A percentile compares a stretch with the other conserved stretches of the same genome.
These are phyloP conservation scores for Rhodotorula graminis DNA, from an alignment of 768 basidiomycete genomes.

Conservation along the genomic window DNA sequence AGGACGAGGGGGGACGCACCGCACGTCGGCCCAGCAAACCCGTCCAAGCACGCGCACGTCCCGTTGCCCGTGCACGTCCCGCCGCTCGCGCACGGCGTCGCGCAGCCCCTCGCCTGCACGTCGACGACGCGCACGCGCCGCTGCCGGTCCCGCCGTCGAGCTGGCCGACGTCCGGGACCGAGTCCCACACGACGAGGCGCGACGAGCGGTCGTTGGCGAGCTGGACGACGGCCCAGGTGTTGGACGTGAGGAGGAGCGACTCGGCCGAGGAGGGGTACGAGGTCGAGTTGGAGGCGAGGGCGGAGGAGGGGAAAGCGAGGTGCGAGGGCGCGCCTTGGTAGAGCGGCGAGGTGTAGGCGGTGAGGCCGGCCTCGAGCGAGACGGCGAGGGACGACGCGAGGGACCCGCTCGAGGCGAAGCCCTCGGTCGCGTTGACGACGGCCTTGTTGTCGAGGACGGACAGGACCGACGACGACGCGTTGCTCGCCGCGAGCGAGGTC, in stretches of 20 bases:
- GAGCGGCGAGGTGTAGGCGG: slow-evolving; percentile 59
- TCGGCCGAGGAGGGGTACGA: slow-evolving; percentile 4
- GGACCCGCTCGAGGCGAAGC: slow-evolving; percentile 55
- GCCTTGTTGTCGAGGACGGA: background rate
- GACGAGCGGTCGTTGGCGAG: slow-evolving; percentile 31
- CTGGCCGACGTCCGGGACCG: slow-evolving; percentile 68
- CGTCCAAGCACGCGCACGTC: slow-evolving; percentile 65
- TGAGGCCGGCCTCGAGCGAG: slow-evolving; percentile 57
- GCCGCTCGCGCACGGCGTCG: slow-evolving; percentile 66
- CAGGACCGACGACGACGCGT: slow-evolving; percentile 1
- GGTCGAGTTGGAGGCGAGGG: background rate
- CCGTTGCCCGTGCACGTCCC: slow-evolving; percentile 69
- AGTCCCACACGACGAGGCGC: slow-evolving; percentile 71
- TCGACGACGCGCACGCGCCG: slow-evolving; percentile 59
- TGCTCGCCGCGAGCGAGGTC: slow-evolving; percentile 14
- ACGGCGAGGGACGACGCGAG: slow-evolving; percentile 54
- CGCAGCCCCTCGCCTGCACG: slow-evolving; percentile 69
- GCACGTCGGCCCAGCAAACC: slow-evolving; percentile 74
- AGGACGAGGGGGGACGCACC: slow-evolving; percentile 10
- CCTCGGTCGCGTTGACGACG: slow-evolving; percentile 23
- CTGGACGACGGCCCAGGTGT: slow-evolving; percentile 10
- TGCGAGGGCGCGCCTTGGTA: slow-evolving; percentile 66
- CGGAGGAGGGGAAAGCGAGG: slow-evolving; percentile 54
- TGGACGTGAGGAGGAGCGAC: slow-evolving; percentile 28
- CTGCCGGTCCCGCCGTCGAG: slow-evolving; percentile 54